These are phyloP conservation scores for Rhizopus delemar DNA, from an alignment of 371 early-diverging fungal species.

Conservation along the genomic window DNA sequence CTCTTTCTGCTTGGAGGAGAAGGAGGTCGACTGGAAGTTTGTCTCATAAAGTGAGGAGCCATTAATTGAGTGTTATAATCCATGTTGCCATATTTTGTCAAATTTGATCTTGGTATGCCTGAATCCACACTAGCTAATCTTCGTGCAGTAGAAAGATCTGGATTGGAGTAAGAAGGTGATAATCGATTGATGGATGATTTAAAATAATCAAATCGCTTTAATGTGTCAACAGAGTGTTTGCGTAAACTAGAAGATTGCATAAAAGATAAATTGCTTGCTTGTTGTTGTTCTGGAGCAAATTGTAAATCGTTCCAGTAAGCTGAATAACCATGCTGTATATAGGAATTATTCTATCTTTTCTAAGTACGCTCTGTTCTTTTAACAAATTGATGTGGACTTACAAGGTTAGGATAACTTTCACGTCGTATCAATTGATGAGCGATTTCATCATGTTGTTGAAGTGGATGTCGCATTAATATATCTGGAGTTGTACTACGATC, in stretches of 20 bases:
- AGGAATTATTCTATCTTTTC: slow-evolving; percentile 14
- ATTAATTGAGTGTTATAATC: no score
- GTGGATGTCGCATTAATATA: slow-evolving; percentile 18
- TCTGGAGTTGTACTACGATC: slow-evolving; percentile 9
- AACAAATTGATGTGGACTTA: slow-evolving; percentile 6
- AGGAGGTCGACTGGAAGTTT: slow-evolving; percentile 15
- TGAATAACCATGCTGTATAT: slow-evolving; percentile 2
- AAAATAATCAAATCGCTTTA: slow-evolving; percentile 31
- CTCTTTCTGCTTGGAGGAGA: slow-evolving; percentile 22
- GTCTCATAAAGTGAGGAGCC: no score
- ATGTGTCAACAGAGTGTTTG: slow-evolving; percentile 35
- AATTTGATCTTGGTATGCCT: neutral
- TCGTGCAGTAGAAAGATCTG: slow-evolving; percentile 35
- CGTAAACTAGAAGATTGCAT: slow-evolving; percentile 1
- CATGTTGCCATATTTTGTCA: no score
- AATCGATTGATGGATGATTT: slow-evolving; percentile 20
- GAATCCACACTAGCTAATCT: slow-evolving; percentile 19
- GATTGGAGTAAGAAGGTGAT: slow-evolving; percentile 46
- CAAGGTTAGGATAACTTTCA: slow-evolving; percentile 45
- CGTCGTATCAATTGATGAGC: slow-evolving; percentile 29
- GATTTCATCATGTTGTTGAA: slow-evolving; percentile 5
- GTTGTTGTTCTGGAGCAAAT: no score
- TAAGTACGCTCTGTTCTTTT: neutral
- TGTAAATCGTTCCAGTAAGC: neutral
- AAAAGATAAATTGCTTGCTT: no score